phyloP scores from a whole-genome alignment of 257 asterid genomes.

The Solanum medicagineum region DNA sequence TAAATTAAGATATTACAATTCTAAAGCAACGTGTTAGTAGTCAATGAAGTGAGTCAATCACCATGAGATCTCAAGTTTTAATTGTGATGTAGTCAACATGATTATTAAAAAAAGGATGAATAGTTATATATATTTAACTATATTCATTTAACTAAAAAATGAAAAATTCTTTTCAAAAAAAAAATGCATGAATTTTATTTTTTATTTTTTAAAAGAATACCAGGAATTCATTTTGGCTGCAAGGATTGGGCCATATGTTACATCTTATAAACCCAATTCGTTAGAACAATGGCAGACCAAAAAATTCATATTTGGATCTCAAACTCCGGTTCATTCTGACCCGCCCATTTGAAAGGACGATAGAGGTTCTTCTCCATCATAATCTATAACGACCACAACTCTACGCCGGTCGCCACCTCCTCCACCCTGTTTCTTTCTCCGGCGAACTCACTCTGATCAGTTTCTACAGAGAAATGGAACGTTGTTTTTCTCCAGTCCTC shows the following conservation, averaged over 20 bases:
- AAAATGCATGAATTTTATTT: no score
- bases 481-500: neutral
- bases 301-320: neutral
- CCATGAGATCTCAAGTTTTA: neutral
- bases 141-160: no score
- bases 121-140: no score
- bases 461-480: neutral
- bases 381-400: neutral
- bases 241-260: neutral
- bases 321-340: neutral
- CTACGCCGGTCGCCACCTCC: neutral
- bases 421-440: neutral
- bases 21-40: neutral
- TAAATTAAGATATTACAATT: neutral
- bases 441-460: neutral
- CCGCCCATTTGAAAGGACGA: neutral
- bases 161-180: no score
- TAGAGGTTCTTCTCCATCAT: neutral
- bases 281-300: neutral
- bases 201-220: no score
- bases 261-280: neutral
- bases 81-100: no score
- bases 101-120: no score
- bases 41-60: no score
- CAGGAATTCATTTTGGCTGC: neutral